Conservation (phyloP, 257 asterid species). For the Nicotiana obtusifolia region DNA sequence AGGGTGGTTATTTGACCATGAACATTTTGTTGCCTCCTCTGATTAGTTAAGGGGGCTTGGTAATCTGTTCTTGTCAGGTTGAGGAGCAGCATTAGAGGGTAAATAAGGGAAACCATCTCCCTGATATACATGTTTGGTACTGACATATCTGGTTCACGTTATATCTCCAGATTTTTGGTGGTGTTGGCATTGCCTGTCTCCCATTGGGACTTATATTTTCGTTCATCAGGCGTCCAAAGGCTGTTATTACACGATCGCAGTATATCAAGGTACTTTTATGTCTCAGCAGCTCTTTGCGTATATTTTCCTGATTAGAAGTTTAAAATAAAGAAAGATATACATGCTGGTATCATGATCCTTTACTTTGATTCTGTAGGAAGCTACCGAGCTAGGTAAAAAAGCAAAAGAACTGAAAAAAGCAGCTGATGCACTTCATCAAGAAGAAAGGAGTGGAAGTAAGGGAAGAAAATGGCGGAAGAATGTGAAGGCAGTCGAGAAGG, state of each 20-base stretch:
- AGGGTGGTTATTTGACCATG: neutral
- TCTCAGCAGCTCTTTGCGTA: neutral
- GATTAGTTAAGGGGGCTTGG: neutral
- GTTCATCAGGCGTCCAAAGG: conserved; percentile 96
- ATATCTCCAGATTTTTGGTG: conserved; percentile 81
- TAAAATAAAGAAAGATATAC: neutral
- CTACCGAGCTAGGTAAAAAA: conserved; percentile 88
- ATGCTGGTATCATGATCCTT: conserved; percentile 16
- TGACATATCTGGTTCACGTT: conserved; percentile 17
- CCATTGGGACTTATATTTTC: conserved; percentile 94
- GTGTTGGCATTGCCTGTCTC: conserved; percentile 96
- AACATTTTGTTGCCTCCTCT: neutral
- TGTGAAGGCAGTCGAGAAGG: conserved; percentile 95
- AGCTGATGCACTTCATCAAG: conserved; percentile 96
- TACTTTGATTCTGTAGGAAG: conserved; percentile 56
- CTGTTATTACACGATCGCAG: conserved; percentile 97
- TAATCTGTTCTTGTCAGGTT: neutral
- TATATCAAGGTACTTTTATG: conserved; percentile 73
- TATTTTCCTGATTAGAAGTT: neutral
- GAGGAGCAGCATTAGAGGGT: neutral
- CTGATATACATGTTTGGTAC: conserved; percentile 11
- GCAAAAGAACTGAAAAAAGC: conserved; percentile 91
- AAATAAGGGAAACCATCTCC: neutral
- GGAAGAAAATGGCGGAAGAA: conserved; percentile 99
- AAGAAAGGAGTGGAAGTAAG: conserved; percentile 84